A percentile compares a stretch with the other conserved stretches of the same genome.
Evolutionary conservation across 805 yeast genomes (phyloP).

Genomic region (Kodamaea leandrae): DNA sequence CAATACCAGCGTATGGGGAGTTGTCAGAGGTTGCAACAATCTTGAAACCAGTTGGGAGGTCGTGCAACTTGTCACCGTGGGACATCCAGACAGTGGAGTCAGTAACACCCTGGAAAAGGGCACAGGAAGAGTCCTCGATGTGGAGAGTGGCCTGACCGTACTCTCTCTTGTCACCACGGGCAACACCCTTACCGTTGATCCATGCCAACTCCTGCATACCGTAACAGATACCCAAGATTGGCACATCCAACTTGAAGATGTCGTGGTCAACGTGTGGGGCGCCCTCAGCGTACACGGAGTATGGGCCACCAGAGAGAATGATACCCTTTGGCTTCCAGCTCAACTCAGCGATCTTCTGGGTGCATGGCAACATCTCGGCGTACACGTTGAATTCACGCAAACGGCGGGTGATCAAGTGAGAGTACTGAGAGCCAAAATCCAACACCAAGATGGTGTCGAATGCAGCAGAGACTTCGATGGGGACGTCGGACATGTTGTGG

Average conservation of each 20-base stretch:
- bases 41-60: conserved; percentile 85
- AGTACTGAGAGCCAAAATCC: conserved; percentile 98
- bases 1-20: conserved; percentile 94
- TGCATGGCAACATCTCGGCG: conserved; percentile 99
- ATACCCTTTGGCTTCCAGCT: conserved; percentile 96
- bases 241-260: conserved; percentile 85
- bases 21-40: conserved; percentile 88
- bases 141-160: conserved; percentile 93
- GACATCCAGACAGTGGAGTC: conserved; percentile 99
- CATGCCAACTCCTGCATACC: conserved; percentile 99
- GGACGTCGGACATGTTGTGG: conserved; percentile 23
- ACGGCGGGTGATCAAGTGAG: conserved; percentile 95
- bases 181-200: conserved; percentile 92
- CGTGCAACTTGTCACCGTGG: conserved; percentile 93
- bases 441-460: conserved; percentile 96
- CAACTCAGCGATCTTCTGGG: conserved; percentile 91
- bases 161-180: conserved; percentile 96
- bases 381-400: conserved; percentile 96
- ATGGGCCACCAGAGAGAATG: conserved; percentile 95
- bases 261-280: conserved; percentile 98
- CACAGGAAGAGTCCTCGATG: conserved; percentile 64
- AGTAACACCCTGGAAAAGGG: conserved; percentile 83
- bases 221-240: conserved; percentile 95
- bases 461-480: conserved; percentile 72
- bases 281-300: conserved; percentile 92